Evolutionary conservation across 73 alveolate genomes (phyloP).

Genomic region (Strombidium stylifer): DNA sequence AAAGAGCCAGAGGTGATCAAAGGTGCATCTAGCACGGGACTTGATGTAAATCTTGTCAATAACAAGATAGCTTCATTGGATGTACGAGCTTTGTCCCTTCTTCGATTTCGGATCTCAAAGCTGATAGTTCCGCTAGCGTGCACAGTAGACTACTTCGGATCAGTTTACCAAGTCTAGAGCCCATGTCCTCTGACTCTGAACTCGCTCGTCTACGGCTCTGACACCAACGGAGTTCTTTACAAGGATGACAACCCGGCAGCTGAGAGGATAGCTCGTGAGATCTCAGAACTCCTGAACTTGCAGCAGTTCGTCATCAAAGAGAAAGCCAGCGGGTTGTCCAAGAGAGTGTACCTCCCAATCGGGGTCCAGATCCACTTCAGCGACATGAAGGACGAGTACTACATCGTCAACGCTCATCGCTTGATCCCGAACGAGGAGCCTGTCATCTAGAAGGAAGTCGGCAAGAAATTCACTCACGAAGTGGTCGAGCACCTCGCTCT

Average conservation of each 20-base stretch:
- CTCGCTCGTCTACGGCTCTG: constrained; percentile 53
- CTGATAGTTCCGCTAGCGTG: constrained; percentile 48
- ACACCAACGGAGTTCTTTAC: constrained; percentile 31
- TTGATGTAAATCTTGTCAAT: neutral
- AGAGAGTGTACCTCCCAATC: constrained; percentile 33
- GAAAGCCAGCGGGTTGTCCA: constrained; percentile 1
- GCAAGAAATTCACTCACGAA: no score
- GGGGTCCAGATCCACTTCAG: constrained; percentile 45
- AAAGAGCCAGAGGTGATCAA: neutral
- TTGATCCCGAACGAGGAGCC: constrained; percentile 42
- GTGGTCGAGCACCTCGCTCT: neutral
- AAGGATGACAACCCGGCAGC: constrained; percentile 32
- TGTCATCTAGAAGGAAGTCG: no score
- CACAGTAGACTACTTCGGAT: constrained; percentile 47
- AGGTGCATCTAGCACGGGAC: constrained; percentile 12
- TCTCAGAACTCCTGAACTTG: constrained; percentile 23
- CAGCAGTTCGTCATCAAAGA: constrained; percentile 31
- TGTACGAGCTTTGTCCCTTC: constrained; percentile 6
- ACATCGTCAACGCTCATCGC: constrained; percentile 32
- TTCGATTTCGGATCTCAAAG: constrained; percentile 20
- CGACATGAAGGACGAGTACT: constrained; percentile 21
- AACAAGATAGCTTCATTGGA: constrained; percentile 46
- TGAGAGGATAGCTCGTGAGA: constrained; percentile 32
- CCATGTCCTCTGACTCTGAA: constrained; percentile 39
- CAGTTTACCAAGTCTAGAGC: constrained; percentile 23